phyloP scores from a whole-genome alignment of 2,329 filamentous ascomycete genomes.

The Torrubiella hemipterigena region DNA sequence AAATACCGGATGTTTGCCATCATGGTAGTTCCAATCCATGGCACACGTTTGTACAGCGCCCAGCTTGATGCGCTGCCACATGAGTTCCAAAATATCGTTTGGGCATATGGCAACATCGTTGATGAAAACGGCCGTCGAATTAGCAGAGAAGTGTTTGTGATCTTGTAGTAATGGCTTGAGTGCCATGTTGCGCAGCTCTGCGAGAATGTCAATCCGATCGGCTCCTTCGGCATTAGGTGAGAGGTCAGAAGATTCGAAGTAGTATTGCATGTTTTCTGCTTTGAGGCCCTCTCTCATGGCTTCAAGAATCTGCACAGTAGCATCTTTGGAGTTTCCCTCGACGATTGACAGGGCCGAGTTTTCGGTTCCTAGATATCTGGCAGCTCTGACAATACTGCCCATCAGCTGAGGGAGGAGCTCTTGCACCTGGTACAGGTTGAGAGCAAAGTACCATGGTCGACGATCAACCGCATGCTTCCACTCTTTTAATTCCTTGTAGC shows the following conservation, averaged over 20 bases:
- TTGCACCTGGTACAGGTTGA: conserved; percentile 34
- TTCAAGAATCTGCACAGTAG: conserved; percentile 36
- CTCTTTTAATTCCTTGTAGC: no score
- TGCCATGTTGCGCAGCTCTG: conserved; percentile 39
- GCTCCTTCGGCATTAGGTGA: conserved; percentile 28
- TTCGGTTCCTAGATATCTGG: conserved; percentile 35
- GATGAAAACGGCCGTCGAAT: conserved; percentile 26
- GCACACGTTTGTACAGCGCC: conserved; percentile 44
- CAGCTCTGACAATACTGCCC: conserved; percentile 36
- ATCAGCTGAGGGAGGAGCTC: conserved; percentile 36
- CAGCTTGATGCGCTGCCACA: conserved; percentile 32
- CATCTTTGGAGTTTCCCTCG: conserved; percentile 42
- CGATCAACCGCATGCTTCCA: conserved; percentile 1
- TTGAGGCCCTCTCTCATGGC: conserved; percentile 26
- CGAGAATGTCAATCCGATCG: conserved; percentile 34
- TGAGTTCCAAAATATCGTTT: conserved; percentile 45
- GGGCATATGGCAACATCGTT: conserved; percentile 40
- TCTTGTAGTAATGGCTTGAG: conserved; percentile 34
- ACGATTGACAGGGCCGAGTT: conserved; percentile 42
- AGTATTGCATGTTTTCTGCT: conserved; percentile 24
- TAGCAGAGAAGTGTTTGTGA: no score
- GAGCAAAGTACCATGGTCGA: conserved; percentile 36
- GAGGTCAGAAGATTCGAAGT: conserved; percentile 27
- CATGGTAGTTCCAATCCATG: conserved; percentile 46
- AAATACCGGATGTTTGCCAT: conserved; percentile 32